phyloP scores from a whole-genome alignment of 805 yeast species.

The Metschnikowia henanensis region DNA sequence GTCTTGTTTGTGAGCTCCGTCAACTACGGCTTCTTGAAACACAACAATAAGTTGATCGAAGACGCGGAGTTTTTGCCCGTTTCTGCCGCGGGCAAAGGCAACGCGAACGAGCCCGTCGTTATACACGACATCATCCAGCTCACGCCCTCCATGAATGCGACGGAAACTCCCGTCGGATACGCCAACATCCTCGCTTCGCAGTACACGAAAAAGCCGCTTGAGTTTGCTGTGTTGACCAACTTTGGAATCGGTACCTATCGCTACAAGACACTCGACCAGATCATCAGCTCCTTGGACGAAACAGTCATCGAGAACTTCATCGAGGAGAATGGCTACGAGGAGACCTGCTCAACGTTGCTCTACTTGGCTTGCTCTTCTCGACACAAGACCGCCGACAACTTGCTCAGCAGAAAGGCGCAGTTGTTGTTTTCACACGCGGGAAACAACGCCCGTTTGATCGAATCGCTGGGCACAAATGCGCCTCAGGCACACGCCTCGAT shows the following conservation, averaged over 20 bases:
- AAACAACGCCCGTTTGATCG: conserved; percentile 45
- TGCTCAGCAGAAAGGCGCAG: conserved; percentile 47
- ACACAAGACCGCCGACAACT: conserved; percentile 48
- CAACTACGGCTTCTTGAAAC: conserved; percentile 82
- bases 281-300: conserved; percentile 69
- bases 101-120: conserved; percentile 25
- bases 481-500: conserved; percentile 19
- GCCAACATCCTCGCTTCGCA: conserved; percentile 88
- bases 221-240: conserved; percentile 80
- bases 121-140: conserved; percentile 75
- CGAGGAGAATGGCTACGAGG: conserved; percentile 80
- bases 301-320: conserved; percentile 66
- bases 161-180: conserved; percentile 75
- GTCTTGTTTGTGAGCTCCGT: conserved; percentile 74
- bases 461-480: conserved; percentile 11
- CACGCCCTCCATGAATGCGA: conserved; percentile 69
- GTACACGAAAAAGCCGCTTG: conserved; percentile 63
- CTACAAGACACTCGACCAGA: conserved; percentile 76
- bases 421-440: conserved; percentile 55
- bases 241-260: conserved; percentile 75
- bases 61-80: conserved; percentile 70
- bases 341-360: conserved; percentile 86
- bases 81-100: conserved; percentile 19
- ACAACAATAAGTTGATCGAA: conserved; percentile 69
- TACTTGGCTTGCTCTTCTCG: conserved; percentile 78